Evolutionary conservation across 352 stramenopile species (phyloP), one percentile per base, ranked within the genome.

Genomic region (Vaucheria bursata): DNA sequence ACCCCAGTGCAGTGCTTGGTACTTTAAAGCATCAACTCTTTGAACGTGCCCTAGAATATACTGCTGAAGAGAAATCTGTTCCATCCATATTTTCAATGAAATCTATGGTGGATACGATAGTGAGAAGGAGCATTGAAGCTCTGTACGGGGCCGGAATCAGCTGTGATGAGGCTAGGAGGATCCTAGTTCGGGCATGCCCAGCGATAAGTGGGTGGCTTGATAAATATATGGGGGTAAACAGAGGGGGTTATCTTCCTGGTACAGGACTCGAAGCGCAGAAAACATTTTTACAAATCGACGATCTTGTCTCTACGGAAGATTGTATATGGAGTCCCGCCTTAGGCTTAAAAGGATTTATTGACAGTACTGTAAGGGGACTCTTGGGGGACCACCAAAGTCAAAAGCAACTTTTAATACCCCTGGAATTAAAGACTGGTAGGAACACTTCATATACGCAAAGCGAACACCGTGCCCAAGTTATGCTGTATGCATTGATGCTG

Each of bases 351-450:
- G 81, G 81, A 31, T 75, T 85, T 32, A 75, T 85, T 39, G 81
- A 85, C 70, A 75, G 78, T 1, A 86, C 79, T 12, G 72, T 84
- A n/a, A 74, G 45, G 18, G 73, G 68, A 3, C 12, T 72, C 7
- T 39, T 83, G 49, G n/a, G 25, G 67, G n/a, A n/a, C n/a, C n/a
- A n/a, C n/a, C n/a, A n/a, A n/a, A n/a, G n/a, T n/a, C n/a, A n/a
- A n/a, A n/a, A n/a, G n/a, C n/a, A n/a, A n/a, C n/a, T 78, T 35
- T 50, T 86, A 78, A 74, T 86, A 52, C 76, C 80, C 8, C 38
- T 95, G 3, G 90, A 95, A 70, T 84, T 95, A 5, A 95, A 95
- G 81, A 95, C 90, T 18, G 91, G 91, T 6, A 93, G 87, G 65
- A 90, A 91, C 71, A 75, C 75, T 39, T 90, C 88, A 53, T 74